Percentiles rank a stretch among this genome's conserved stretches.
Evolutionary conservation across 2,329 filamentous ascomycete species (phyloP).

Genomic region (Colletotrichum euphorbiae): DNA sequence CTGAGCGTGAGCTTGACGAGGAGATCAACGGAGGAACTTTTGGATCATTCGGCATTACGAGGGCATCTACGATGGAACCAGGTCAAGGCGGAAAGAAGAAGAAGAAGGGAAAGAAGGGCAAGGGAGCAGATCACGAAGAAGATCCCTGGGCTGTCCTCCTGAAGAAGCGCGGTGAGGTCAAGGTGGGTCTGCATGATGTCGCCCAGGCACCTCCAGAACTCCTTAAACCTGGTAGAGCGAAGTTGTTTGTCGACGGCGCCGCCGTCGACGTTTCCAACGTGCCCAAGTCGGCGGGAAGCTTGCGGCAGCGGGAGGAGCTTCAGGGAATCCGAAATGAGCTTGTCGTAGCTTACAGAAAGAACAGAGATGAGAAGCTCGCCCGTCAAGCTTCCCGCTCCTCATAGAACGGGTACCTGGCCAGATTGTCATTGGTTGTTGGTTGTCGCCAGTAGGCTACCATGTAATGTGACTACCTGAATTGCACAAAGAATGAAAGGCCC

Average conservation of each 20-base stretch:
- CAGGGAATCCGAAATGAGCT: slow-evolving; percentile 51
- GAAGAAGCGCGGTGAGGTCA: slow-evolving; percentile 69
- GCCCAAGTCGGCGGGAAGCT: slow-evolving; percentile 54
- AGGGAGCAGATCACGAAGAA: slow-evolving; percentile 63
- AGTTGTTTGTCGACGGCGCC: slow-evolving; percentile 49
- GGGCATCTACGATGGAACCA: slow-evolving; percentile 52
- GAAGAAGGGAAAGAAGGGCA: slow-evolving; percentile 57
- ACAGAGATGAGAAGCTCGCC: slow-evolving; percentile 44
- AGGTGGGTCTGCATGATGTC: slow-evolving; percentile 66
- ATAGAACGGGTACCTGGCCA: neutral
- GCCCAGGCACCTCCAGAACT: slow-evolving; percentile 82
- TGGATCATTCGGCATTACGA: slow-evolving; percentile 35
- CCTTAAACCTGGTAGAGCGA: slow-evolving; percentile 57
- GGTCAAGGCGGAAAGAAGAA: slow-evolving; percentile 60
- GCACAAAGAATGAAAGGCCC: too few relatives aligned
- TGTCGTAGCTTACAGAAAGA: slow-evolving; percentile 54
- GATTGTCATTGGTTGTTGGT: neutral
- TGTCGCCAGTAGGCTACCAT: too few relatives aligned
- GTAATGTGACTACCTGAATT: too few relatives aligned
- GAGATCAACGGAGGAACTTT: slow-evolving; percentile 62
- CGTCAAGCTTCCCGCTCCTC: slow-evolving; percentile 5
- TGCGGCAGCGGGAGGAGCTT: slow-evolving; percentile 54
- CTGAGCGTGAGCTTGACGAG: slow-evolving; percentile 72
- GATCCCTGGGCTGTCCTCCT: slow-evolving; percentile 85
- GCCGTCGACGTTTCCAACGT: slow-evolving; percentile 51